Conservation (phyloP, 2,329 filamentous ascomycete genomes). For the Trichoderma polysporum region DNA sequence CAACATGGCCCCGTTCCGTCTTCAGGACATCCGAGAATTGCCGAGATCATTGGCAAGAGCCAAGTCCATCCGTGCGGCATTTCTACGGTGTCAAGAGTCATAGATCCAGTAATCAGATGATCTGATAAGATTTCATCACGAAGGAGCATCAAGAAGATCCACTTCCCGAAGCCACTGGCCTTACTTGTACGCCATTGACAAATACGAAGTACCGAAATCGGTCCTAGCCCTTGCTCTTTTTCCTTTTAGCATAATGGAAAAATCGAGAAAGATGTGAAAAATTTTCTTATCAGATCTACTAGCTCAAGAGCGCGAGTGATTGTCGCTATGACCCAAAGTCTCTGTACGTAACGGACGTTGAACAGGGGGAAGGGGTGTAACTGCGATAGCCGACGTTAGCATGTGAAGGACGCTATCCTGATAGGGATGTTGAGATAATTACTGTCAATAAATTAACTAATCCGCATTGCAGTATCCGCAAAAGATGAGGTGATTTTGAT, state of each 20-base stretch:
- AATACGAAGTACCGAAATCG: constrained; percentile 6
- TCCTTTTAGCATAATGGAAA: neutral
- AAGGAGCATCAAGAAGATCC: neutral
- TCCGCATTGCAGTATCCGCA: neutral
- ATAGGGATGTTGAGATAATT: neutral
- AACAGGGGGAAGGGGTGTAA: neutral
- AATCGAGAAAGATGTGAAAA: neutral
- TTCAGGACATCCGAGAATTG: constrained; percentile 9
- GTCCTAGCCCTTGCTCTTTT: neutral
- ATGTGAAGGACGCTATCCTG: neutral
- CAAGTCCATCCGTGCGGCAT: neutral
- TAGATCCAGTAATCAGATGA: constrained; percentile 44
- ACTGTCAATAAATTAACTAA: neutral
- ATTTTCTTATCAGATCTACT: constrained; percentile 13
- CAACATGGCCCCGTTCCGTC: neutral
- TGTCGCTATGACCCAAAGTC: neutral
- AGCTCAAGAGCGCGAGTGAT: neutral
- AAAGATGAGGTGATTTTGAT: neutral
- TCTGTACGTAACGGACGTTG: neutral
- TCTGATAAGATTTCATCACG: constrained; percentile 42
- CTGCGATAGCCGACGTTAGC: neutral
- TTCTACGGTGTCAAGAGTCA: neutral
- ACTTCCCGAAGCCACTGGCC: neutral
- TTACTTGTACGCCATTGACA: neutral
- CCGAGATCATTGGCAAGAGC: neutral